A percentile compares a stretch with the other conserved stretches of the same genome.
Evolutionary conservation across 169 alveolate genomes (phyloP).

Genomic region (Besnoitia besnoiti): DNA sequence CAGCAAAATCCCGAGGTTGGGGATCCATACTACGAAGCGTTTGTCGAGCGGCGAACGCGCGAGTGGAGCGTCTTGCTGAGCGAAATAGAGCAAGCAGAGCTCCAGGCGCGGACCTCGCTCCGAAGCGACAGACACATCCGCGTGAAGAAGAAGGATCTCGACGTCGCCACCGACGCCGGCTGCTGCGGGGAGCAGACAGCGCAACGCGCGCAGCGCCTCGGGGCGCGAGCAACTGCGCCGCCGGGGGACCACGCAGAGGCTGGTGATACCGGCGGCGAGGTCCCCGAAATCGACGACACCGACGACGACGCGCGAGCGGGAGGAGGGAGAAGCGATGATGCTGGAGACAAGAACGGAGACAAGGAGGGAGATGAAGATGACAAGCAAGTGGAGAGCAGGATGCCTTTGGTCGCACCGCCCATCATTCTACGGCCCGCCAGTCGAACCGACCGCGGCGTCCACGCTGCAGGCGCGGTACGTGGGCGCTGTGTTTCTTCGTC

Average conservation of each 20-base stretch:
- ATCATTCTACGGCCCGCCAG: background rate
- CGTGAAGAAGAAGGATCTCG: background rate
- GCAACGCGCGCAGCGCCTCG: too few species aligned
- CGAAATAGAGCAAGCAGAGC: background rate
- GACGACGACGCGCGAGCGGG: too few species aligned
- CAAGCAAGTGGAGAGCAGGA: background rate
- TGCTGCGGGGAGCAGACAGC: too few species aligned
- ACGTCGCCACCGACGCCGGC: too few species aligned
- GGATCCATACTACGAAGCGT: background rate
- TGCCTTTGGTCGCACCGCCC: background rate
- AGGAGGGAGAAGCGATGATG: too few species aligned
- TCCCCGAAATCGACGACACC: too few species aligned
- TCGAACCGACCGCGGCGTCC: conserved; percentile 6
- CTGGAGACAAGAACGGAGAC: background rate
- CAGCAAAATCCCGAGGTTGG: too few species aligned
- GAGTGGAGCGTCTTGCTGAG: background rate
- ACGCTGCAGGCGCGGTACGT: conserved; percentile 19
- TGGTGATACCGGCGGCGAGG: too few species aligned
- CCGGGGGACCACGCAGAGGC: too few species aligned
- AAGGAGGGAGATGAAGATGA: background rate
- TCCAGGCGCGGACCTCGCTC: background rate
- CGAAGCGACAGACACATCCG: background rate
- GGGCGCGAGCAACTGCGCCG: too few species aligned
- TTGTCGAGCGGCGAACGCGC: conserved; percentile 2
- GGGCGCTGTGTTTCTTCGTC: background rate